phyloP scores from a whole-genome alignment of 208 protist genomes.

The Naegleria lovaniensis region DNA sequence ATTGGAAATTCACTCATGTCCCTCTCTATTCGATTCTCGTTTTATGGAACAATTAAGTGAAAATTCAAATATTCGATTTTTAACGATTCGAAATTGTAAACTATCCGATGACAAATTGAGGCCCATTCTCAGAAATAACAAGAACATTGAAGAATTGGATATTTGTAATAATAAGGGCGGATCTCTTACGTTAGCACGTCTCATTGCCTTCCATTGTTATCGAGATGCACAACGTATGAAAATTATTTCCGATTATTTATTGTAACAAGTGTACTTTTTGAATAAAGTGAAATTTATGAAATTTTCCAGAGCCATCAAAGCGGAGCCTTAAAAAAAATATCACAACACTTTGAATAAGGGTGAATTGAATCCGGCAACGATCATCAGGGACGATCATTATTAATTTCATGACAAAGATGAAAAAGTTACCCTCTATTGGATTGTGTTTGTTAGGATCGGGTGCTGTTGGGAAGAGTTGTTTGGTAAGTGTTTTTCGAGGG shows the following conservation, averaged over 20 bases:
- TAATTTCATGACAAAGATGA: too few relatives aligned
- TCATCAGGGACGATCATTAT: too few relatives aligned
- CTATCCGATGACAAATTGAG: neutral
- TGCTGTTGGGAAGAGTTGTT: conserved; percentile 4
- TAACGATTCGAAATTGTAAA: neutral
- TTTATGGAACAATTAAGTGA: neutral
- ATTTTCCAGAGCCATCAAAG: too few relatives aligned
- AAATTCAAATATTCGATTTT: neutral
- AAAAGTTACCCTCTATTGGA: too few relatives aligned
- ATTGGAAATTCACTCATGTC: neutral
- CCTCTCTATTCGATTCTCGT: neutral
- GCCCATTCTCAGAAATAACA: neutral
- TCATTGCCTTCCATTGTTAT: neutral
- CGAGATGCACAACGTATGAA: neutral
- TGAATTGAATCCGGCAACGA: too few relatives aligned
- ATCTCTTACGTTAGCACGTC: neutral
- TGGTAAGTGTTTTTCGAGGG: neutral
- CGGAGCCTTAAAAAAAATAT: too few relatives aligned
- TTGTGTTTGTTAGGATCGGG: neutral
- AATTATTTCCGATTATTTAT: neutral
- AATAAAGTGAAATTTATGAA: too few relatives aligned
- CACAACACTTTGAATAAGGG: too few relatives aligned
- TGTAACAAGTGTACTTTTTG: too few relatives aligned
- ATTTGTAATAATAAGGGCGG: neutral
- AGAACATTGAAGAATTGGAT: neutral